Evolutionary conservation across 768 basidiomycete genomes (phyloP), one percentile per base, ranked within the genome.

Genomic region (Gloeostereum incarnatum): DNA sequence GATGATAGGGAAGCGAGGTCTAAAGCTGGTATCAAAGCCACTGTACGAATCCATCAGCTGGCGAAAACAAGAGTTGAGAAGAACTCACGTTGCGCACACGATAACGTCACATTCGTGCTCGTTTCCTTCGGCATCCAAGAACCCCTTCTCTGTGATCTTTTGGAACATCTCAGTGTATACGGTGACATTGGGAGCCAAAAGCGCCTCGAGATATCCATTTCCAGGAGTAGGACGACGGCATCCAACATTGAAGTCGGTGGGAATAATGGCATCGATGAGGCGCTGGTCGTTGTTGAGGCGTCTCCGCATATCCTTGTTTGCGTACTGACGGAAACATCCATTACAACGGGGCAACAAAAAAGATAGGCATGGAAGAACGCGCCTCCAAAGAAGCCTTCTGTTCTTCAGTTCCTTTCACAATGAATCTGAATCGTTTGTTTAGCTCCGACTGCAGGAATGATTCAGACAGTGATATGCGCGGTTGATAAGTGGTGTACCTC

Each of bases 161-260:
- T 58, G 60, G 47, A 73, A 71, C 31, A 56, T 53, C 9, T 60
- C 54, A 1, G 65, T 51, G 23, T 65, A 50, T 25, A 68, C 67
- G 16, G 61, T 34, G 40, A 67, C 71, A 39, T 73, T 71, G 39
- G 65, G 62, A 46, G 63, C 57, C 33, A 61, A 60, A 3, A 73
- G 51, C 0, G 72, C 67, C 42, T 73, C 68, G 30, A 74, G 56
- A 44, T 71, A 75, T 6, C 72, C 70, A 3, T 67, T 67, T 1
- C 69, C 71, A 2, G 69, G 67, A 0, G 72, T 75, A 10, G 71
- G 56, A 11, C 72, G 55, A 19, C 69, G 56, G 51, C 71, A 74
- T 3, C 60, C 65, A 14, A 72, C 65, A 6, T 60, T 53, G 40
- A 70, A 74, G 17, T 60, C 43, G 10, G 43, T 47, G 13, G 71